phyloP scores from a whole-genome alignment of 768 basidiomycete species.

The Tulasnella calospora region DNA sequence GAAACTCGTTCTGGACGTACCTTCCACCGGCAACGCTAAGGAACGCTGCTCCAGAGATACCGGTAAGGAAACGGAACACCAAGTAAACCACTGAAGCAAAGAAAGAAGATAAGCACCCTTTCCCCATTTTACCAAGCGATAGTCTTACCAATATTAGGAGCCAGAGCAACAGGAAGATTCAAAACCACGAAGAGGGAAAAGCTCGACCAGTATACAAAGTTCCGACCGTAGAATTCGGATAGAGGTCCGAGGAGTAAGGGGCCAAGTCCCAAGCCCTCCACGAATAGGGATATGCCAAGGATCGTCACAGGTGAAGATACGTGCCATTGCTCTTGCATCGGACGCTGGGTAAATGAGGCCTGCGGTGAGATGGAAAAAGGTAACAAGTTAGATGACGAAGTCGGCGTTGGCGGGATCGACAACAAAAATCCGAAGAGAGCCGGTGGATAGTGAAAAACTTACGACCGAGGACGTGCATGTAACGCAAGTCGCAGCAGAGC shows the following conservation, averaged over 20 bases:
- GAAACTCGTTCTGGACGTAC: not conserved
- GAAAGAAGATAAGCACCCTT: too few relatives aligned
- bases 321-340: conserved; percentile 49
- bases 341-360: conserved; percentile 61
- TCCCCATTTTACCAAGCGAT: too few relatives aligned
- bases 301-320: conserved; percentile 52
- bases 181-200: conserved; percentile 58
- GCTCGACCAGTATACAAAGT: conserved; percentile 56
- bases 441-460: not conserved
- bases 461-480: conserved; percentile 41
- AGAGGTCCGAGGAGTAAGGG: conserved; percentile 41
- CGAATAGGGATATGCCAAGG: conserved; percentile 47
- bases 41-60: conserved; percentile 54
- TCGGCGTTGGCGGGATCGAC: too few relatives aligned
- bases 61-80: conserved; percentile 54
- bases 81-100: conserved; percentile 51
- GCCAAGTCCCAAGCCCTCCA: conserved; percentile 39
- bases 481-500: conserved; percentile 31
- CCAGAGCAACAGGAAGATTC: conserved; percentile 69
- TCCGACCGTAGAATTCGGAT: conserved; percentile 64
- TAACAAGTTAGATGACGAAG: too few relatives aligned
- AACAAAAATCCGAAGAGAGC: too few relatives aligned
- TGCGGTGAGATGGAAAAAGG: conserved; percentile 29
- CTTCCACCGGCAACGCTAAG: too few relatives aligned
- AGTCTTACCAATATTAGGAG: conserved; percentile 54